These are phyloP conservation scores for Caryopteris hybrid DNA, from an alignment of 305 asterid species.

Conservation along the genomic window DNA sequence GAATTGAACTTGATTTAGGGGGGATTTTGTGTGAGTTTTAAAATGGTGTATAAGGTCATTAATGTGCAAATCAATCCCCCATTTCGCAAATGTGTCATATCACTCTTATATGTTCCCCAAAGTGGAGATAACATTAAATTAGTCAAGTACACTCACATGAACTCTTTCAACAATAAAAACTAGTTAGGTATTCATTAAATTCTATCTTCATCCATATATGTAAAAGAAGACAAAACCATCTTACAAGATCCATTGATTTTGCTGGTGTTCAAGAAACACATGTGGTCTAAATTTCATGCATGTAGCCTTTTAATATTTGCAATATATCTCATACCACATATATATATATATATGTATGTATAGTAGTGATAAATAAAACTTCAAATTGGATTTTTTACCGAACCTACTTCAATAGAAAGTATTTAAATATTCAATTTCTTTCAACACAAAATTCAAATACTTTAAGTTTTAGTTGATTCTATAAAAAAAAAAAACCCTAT, in stretches of 20 bases:
- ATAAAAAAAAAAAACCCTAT: too few relatives aligned
- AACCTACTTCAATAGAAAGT: too few relatives aligned
- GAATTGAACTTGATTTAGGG: too few relatives aligned
- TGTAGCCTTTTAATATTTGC: neutral
- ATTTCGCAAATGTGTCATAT: slow-evolving; percentile 38
- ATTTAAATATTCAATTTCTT: too few relatives aligned
- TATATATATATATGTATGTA: too few relatives aligned
- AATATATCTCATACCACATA: neutral
- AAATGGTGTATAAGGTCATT: slow-evolving; percentile 15
- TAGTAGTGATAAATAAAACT: too few relatives aligned
- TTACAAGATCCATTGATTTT: slow-evolving; percentile 12
- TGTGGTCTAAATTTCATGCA: slow-evolving; percentile 9
- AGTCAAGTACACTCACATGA: slow-evolving; percentile 42
- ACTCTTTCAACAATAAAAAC: slow-evolving; percentile 23
- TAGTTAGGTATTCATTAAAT: slow-evolving; percentile 38
- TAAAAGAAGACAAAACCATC: slow-evolving; percentile 20
- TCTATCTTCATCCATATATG: slow-evolving; percentile 10
- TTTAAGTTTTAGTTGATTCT: too few relatives aligned
- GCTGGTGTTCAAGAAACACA: slow-evolving; percentile 26
- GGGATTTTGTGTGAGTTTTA: neutral
- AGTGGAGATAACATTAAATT: slow-evolving; percentile 39
- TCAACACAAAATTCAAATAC: too few relatives aligned
- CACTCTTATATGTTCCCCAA: slow-evolving; percentile 50
- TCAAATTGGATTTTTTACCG: too few relatives aligned
- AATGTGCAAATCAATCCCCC: slow-evolving; percentile 33